Conservation (phyloP, 768 basidiomycete species). For the Leucocoprinus birnbaumii region DNA sequence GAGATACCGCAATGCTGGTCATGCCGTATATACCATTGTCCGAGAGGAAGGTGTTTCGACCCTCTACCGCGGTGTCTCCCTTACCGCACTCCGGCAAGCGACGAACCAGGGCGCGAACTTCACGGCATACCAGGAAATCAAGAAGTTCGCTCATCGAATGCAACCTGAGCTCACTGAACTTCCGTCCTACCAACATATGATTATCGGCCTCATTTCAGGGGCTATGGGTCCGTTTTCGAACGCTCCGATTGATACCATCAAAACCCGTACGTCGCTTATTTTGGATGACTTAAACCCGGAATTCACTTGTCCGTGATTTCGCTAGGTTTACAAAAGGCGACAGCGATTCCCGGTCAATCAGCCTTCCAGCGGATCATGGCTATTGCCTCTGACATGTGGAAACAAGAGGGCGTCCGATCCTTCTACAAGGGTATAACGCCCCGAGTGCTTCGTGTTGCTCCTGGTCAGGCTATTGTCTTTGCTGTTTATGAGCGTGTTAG, state of each 20-base stretch:
- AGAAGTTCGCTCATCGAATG: constrained; percentile 70
- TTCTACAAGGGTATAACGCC: constrained; percentile 99
- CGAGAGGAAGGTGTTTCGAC: constrained; percentile 86
- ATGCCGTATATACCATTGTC: constrained; percentile 93
- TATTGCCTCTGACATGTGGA: constrained; percentile 94
- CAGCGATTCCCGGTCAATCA: constrained; percentile 67
- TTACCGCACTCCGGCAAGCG: constrained; percentile 94
- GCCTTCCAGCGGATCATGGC: constrained; percentile 76
- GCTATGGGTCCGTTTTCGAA: constrained; percentile 99
- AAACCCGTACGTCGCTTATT: constrained; percentile 67
- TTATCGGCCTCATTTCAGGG: constrained; percentile 92
- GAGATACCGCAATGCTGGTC: constrained; percentile 93
- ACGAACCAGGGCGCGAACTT: constrained; percentile 99
- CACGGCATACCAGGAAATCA: constrained; percentile 96
- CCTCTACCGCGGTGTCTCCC: constrained; percentile 88
- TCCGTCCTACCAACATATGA: constrained; percentile 94
- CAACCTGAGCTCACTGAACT: constrained; percentile 82
- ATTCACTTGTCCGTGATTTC: constrained; percentile 4
- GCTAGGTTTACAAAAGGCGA: constrained; percentile 82
- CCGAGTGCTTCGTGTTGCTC: constrained; percentile 92
- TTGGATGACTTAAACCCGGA: background rate
- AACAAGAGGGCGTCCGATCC: constrained; percentile 78
- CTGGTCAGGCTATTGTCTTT: constrained; percentile 96
- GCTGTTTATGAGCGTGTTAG: constrained; percentile 94
- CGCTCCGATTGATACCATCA: constrained; percentile 93